These are phyloP conservation scores for Eucalyptus tenuipes DNA, from an alignment of 345 rosid species.

Conservation along the genomic window DNA sequence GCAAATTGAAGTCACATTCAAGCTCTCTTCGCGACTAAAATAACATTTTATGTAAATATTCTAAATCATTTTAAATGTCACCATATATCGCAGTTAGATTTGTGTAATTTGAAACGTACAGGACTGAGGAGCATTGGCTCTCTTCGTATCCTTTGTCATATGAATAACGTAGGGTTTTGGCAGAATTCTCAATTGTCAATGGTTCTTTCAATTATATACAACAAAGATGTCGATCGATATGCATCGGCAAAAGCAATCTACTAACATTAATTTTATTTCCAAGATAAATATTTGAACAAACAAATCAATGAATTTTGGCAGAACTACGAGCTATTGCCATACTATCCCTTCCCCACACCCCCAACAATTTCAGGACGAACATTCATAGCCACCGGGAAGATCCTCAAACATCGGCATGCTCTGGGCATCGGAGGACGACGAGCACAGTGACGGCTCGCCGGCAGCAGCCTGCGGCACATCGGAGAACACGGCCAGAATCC, in stretches of 20 bases:
- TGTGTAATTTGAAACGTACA: neutral
- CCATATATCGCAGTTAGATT: neutral
- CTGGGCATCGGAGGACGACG: neutral
- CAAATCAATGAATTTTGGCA: neutral
- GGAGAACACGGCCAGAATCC: conserved; percentile 24
- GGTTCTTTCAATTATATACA: neutral
- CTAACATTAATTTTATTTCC: neutral
- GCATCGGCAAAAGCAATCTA: neutral
- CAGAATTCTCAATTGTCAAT: neutral
- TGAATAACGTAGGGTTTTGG: neutral
- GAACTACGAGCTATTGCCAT: neutral
- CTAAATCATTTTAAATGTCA: too few relatives aligned
- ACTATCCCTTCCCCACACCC: neutral
- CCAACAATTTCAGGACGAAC: neutral
- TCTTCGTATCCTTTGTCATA: neutral
- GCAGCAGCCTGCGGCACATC: conserved; percentile 17
- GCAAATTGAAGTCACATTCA: neutral
- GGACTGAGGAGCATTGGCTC: neutral
- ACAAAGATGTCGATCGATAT: neutral
- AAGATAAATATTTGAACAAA: neutral
- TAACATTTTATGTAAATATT: neutral
- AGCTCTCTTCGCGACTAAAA: neutral
- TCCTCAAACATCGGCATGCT: neutral
- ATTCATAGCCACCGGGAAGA: neutral
- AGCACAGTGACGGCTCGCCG: conserved; percentile 14